Base-by-base conservation (phyloP, 495 filamentous ascomycete species). In the Tuber melanosporum region DNA sequence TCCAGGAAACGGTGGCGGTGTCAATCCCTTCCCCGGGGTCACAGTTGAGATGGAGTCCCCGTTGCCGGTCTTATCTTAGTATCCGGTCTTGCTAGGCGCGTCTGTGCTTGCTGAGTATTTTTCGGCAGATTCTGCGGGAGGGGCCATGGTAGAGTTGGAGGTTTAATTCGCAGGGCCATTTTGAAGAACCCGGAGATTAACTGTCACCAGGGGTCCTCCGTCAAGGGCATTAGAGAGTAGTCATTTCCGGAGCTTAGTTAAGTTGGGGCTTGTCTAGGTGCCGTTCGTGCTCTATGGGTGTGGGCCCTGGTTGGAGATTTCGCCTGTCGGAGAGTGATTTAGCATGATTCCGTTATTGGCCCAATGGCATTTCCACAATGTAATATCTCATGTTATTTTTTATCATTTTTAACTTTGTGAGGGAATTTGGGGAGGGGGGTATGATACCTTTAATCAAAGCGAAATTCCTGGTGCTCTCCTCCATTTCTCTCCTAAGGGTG, bases 221-320 rank as follows among this genome's bases (percentile, higher is more conserved):
- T 77, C 81, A 76, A 81, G 43, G 83, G 43, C 81, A 83, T 81
- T 36, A 83, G 70, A 0, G 81, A 83, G 62, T 83, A 83, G 52
- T 83, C 81, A 45, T 70, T 74, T 15, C 74, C 76, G 45, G n/a
- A n/a, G n/a, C n/a, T 76, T 52, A 26, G 45, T 70, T 57, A 83
- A 75, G 41, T 70, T 1, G 71, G 20, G 70, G n/a, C n/a, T n/a
- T n/a, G n/a, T n/a, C n/a, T n/a, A n/a, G n/a, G n/a, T n/a, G n/a
- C n/a, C n/a, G n/a, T n/a, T n/a, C n/a, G n/a, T n/a, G n/a, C n/a
- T n/a, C n/a, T n/a, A n/a, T n/a, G n/a, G n/a, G n/a, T n/a, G n/a
- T n/a, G n/a, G n/a, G n/a, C n/a, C n/a, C n/a, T 19, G 14, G 76
- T 71, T 15, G 12, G 62, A 46, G 76, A 81, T 44, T 82, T 83